phyloP scores from a whole-genome alignment of 2,329 filamentous ascomycete genomes.

The Arthroderma sp. region DNA sequence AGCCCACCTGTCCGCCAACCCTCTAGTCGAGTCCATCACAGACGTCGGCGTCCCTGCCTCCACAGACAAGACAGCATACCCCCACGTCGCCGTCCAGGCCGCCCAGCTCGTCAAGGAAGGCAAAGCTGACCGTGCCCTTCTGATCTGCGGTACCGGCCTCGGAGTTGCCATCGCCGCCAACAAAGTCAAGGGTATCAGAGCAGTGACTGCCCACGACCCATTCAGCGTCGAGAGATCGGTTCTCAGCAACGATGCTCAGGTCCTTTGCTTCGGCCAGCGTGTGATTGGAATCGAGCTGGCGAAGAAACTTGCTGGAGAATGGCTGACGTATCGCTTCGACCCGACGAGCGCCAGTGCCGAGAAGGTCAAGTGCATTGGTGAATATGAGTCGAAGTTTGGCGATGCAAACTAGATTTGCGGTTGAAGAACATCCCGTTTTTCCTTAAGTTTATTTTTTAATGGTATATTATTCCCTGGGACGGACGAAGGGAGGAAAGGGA shows the following conservation, averaged over 20 bases:
- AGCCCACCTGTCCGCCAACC: constrained; percentile 53
- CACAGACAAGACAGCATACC: constrained; percentile 68
- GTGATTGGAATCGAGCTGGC: constrained; percentile 73
- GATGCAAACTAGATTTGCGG: constrained; percentile 5
- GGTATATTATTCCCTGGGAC: too few species aligned
- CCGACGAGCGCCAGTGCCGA: constrained; percentile 48
- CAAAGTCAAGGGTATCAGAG: constrained; percentile 70
- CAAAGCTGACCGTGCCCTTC: constrained; percentile 59
- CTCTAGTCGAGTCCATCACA: constrained; percentile 52
- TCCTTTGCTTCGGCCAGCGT: constrained; percentile 73
- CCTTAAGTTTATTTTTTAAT: too few species aligned
- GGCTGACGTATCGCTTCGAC: constrained; percentile 75
- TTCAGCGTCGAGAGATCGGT: constrained; percentile 72
- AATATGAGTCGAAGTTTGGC: constrained; percentile 29
- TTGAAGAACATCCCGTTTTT: too few species aligned
- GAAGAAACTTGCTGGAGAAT: constrained; percentile 63
- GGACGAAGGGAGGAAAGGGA: too few species aligned
- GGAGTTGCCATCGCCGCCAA: constrained; percentile 83
- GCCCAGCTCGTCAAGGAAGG: constrained; percentile 40
- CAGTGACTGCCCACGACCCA: constrained; percentile 80
- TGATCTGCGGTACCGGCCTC: constrained; percentile 77
- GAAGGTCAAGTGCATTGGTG: constrained; percentile 39
- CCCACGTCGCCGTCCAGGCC: constrained; percentile 62
- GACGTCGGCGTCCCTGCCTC: constrained; percentile 59
- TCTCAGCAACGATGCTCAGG: constrained; percentile 74